Conservation (phyloP, 2,329 filamentous ascomycete genomes). For the Sporothrix inflata region DNA sequence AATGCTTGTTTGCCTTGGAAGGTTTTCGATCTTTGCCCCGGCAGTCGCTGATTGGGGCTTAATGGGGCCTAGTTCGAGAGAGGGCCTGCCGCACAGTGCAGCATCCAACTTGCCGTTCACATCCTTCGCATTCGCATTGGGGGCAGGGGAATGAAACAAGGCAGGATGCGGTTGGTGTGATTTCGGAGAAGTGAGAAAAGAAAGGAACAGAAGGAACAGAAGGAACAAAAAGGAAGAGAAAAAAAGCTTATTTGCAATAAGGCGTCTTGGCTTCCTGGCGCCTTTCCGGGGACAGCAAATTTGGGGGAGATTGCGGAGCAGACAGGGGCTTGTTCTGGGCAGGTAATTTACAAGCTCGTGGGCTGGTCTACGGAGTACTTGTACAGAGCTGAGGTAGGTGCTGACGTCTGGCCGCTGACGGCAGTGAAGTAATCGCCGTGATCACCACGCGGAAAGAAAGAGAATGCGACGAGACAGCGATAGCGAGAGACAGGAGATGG, state of each 20-base stretch:
- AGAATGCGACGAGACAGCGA: background rate
- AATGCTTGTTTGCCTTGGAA: too few species aligned
- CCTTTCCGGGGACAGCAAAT: background rate
- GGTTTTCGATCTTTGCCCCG: too few species aligned
- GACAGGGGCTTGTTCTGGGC: background rate
- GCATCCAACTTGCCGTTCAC: too few species aligned
- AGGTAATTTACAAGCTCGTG: too few species aligned
- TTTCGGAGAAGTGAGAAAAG: background rate
- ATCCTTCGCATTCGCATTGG: too few species aligned
- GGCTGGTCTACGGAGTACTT: too few species aligned
- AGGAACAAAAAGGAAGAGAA: too few species aligned
- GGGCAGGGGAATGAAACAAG: background rate
- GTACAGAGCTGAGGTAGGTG: too few species aligned
- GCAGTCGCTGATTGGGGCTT: background rate
- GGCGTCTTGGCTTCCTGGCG: background rate
- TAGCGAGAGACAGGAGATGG: too few species aligned
- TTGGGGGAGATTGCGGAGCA: background rate
- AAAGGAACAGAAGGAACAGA: too few species aligned
- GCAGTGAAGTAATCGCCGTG: background rate
- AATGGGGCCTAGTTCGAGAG: background rate
- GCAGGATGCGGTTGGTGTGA: background rate
- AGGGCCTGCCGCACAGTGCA: too few species aligned
- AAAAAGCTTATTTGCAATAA: background rate
- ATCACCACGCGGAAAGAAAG: background rate
- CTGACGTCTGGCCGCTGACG: too few species aligned